Conservation (phyloP, 2,329 filamentous ascomycete genomes). For the Davidsoniella australis region DNA sequence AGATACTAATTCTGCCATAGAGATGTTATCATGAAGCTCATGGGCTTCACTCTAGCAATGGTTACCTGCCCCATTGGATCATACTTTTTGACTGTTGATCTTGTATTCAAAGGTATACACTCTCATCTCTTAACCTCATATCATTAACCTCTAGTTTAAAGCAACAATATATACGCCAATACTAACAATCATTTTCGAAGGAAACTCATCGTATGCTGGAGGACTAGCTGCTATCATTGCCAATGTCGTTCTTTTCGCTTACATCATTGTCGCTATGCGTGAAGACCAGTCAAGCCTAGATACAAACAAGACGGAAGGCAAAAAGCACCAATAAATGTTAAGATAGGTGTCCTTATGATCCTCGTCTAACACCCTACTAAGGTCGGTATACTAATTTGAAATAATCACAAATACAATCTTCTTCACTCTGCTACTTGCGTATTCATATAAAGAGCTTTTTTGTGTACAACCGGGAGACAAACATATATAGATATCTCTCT, state of each 20-base stretch:
- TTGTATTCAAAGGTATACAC: conserved; percentile 54
- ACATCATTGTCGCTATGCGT: conserved; percentile 77
- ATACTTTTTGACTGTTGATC: conserved; percentile 68
- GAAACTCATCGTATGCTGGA: conserved; percentile 71
- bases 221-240: conserved; percentile 74
- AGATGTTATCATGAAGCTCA: conserved; percentile 74
- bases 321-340: conserved; percentile 30
- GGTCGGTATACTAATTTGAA: too few species aligned
- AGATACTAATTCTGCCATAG: conserved; percentile 24
- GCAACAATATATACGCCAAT: neutral
- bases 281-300: conserved; percentile 51
- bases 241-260: conserved; percentile 79
- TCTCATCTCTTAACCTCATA: conserved; percentile 2
- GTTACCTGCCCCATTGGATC: conserved; percentile 69
- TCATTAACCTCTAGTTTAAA: neutral
- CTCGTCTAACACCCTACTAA: too few species aligned
- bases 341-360: neutral
- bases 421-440: too few species aligned
- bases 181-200: neutral
- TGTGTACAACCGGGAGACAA: too few species aligned
- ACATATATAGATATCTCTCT: too few species aligned
- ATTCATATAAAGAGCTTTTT: too few species aligned
- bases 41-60: conserved; percentile 87
- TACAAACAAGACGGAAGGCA: conserved; percentile 26
- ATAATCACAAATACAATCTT: too few species aligned